phyloP scores from a whole-genome alignment of 2,329 filamentous ascomycete genomes.

The Lasiodiplodia sp. region DNA sequence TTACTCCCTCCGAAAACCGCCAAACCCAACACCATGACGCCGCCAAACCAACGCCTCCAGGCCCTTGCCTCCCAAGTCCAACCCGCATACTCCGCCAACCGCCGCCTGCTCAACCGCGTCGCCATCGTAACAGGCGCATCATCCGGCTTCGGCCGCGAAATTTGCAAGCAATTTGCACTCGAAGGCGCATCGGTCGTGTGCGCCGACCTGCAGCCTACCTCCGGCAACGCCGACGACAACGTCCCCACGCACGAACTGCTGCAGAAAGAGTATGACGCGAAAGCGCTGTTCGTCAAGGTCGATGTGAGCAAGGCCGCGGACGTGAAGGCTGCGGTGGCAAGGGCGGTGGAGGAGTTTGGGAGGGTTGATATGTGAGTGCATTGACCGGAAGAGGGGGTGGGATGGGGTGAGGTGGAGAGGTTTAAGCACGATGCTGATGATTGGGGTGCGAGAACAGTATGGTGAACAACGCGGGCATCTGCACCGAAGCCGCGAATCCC shows the following conservation, averaged over 20 bases:
- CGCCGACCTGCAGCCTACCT: conserved; percentile 31
- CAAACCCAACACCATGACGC: neutral
- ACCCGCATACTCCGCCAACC: too few species aligned
- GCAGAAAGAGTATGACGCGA: conserved; percentile 24
- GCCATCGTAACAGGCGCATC: conserved; percentile 43
- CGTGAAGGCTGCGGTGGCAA: conserved; percentile 32
- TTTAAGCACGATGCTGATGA: too few species aligned
- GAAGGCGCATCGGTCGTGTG: conserved; percentile 36
- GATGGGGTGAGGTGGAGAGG: too few species aligned
- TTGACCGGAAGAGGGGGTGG: too few species aligned
- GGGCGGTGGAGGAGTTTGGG: conserved; percentile 40
- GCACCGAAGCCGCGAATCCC: conserved; percentile 37
- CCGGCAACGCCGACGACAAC: neutral
- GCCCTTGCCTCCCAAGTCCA: neutral
- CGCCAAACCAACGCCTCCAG: neutral
- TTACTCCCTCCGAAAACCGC: too few species aligned
- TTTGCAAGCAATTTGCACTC: neutral
- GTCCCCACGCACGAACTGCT: conserved; percentile 29
- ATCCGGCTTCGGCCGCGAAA: conserved; percentile 43
- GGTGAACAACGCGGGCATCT: conserved; percentile 48
- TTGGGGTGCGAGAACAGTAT: conserved; percentile 20
- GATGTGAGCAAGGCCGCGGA: conserved; percentile 38
- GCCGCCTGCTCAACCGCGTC: conserved; percentile 32
- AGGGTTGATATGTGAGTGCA: conserved; percentile 42
- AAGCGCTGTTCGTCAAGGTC: conserved; percentile 35